Evolutionary conservation across 352 stramenopile genomes (phyloP).

Genomic region (Phytophthora fragariaefolia): DNA sequence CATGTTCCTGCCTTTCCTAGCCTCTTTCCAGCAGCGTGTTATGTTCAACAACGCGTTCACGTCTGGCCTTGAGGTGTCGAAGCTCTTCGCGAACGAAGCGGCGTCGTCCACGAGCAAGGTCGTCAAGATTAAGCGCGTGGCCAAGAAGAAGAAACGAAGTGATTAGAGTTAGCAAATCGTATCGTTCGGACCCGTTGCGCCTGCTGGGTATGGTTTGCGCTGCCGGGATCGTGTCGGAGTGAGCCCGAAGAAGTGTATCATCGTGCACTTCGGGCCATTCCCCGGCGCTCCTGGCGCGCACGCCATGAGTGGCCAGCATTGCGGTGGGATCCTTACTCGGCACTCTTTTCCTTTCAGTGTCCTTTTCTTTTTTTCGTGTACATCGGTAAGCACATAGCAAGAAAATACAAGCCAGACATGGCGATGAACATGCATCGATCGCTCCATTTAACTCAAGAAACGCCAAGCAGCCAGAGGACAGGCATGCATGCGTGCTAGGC

Average conservation of each 20-base stretch:
- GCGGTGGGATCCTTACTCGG: constrained; percentile 11
- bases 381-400: constrained; percentile 33
- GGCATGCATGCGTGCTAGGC: too few relatives aligned
- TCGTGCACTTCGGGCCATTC: constrained; percentile 17
- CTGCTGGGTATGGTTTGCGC: neutral
- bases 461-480: constrained; percentile 20
- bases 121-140: constrained; percentile 87
- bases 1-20: constrained; percentile 91
- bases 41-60: constrained; percentile 93
- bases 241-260: neutral
- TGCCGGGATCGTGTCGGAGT: constrained; percentile 5
- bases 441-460: constrained; percentile 11
- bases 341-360: constrained; percentile 24
- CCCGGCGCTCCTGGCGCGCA: constrained; percentile 9
- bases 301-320: constrained; percentile 11
- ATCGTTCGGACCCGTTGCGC: neutral
- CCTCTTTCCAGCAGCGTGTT: constrained; percentile 87
- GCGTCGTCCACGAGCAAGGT: constrained; percentile 71
- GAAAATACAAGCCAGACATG: constrained; percentile 32
- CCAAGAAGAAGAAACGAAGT: constrained; percentile 89
- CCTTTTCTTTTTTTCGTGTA: constrained; percentile 35
- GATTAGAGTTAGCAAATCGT: constrained; percentile 38
- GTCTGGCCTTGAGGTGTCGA: constrained; percentile 86
- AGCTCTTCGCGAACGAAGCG: constrained; percentile 89
- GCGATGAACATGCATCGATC: constrained; percentile 25